phyloP scores from a whole-genome alignment of 306 rosid species.

The Castanea crenata region DNA sequence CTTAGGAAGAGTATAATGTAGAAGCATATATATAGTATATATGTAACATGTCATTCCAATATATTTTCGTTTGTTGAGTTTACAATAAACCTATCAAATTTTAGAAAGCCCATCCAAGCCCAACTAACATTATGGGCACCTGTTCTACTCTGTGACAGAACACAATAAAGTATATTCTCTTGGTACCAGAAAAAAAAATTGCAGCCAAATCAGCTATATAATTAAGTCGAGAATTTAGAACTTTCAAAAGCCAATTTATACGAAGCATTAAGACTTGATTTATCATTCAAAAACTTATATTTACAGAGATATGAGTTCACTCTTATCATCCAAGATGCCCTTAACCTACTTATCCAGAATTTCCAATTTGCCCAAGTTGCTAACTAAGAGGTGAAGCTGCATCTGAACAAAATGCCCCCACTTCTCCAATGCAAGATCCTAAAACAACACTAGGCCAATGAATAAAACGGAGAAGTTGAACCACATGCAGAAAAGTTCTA shows the following conservation, averaged over 20 bases:
- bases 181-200: constrained; percentile 3
- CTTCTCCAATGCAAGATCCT: too few relatives aligned
- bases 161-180: constrained; percentile 29
- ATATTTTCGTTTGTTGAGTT: not conserved
- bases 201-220: constrained; percentile 13
- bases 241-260: not conserved
- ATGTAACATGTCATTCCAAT: not conserved
- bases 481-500: too few relatives aligned
- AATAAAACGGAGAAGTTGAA: too few relatives aligned
- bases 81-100: too few relatives aligned
- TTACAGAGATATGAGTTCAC: not conserved
- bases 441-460: too few relatives aligned
- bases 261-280: not conserved
- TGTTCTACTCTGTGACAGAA: constrained; percentile 73
- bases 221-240: constrained; percentile 3
- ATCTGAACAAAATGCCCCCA: too few relatives aligned
- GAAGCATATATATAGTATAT: not conserved
- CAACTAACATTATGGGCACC: constrained; percentile 46
- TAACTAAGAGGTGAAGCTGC: too few relatives aligned
- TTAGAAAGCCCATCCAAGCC: too few relatives aligned
- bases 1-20: constrained; percentile 16
- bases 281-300: not conserved
- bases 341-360: not conserved
- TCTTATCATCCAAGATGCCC: not conserved
- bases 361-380: not conserved